Percentiles rank a stretch among this genome's conserved stretches.
phyloP scores from a whole-genome alignment of 2,329 filamentous ascomycete species.

The Paraphoma sp. region DNA sequence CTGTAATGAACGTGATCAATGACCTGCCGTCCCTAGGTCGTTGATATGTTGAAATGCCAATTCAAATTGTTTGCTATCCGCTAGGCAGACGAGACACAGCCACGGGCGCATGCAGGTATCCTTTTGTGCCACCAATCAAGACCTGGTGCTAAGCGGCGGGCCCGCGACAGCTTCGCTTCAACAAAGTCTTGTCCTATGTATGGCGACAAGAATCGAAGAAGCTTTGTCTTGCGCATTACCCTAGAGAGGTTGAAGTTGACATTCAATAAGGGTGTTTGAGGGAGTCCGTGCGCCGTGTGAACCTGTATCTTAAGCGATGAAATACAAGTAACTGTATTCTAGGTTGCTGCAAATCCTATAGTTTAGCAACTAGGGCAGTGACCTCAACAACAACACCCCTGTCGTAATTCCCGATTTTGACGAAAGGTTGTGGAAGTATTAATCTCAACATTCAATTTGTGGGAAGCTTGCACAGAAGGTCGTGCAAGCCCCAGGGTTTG shows the following conservation, averaged over 20 bases:
- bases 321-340: no score
- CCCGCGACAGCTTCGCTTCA: not conserved
- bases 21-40: slow-evolving; percentile 1
- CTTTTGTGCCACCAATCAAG: not conserved
- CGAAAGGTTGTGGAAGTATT: no score
- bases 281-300: slow-evolving; percentile 3
- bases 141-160: not conserved
- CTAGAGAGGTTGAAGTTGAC: not conserved
- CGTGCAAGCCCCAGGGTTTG: no score
- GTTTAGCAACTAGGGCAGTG: no score
- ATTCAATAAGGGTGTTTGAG: not conserved
- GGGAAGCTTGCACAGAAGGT: no score
- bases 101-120: not conserved
- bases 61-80: slow-evolving; percentile 1
- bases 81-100: not conserved
- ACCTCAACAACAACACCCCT: no score
- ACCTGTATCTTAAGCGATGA: no score
- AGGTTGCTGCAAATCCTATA: no score
- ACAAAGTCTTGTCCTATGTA: not conserved
- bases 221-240: not conserved
- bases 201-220: not conserved
- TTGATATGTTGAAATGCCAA: not conserved
- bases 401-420: no score
- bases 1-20: slow-evolving; percentile 1
- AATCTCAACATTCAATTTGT: no score